Evolutionary conservation across 2,329 filamentous ascomycete species (phyloP), one percentile per base, ranked within the genome.

Genomic region (Colletotrichum sp.): DNA sequence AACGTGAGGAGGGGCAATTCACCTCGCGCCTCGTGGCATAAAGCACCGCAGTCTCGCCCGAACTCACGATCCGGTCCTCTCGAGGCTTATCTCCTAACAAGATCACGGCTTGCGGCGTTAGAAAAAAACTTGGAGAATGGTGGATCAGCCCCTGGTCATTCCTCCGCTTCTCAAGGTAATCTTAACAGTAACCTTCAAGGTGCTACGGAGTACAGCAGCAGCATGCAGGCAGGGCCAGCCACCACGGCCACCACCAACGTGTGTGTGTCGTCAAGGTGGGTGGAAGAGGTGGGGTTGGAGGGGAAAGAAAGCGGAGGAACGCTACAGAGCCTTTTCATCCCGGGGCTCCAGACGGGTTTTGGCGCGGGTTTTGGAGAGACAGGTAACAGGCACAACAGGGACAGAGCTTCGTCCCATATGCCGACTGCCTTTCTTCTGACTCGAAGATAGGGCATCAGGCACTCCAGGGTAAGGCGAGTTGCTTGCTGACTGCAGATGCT

Each of bases 181-280:
- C 56, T 56, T 58, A 56, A 56, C 8, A 18, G 64, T 58, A 70
- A 58, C 43, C 66, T 74, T 60, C 71, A 74, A 74, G 71, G 66
- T 74, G 43, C 43, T 61, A 55, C 28, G 65, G 30, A 34, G 71
- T 12, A 15, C 27, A 48, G 39, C 25, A 30, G 12, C 65, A 60
- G 66, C 48, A 68, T 58, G 58, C 66, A 71, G 27, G 32, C 66
- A 58, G 32, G 36, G 66, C 55, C 39, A 27, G 22, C 10, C 56
- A 48, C 18, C 27, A 58, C 39, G 5, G n/a, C 39, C 18, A 43
- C 36, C 36, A 39, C 36, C 71, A 34, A 55, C 27, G 36, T 22
- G 55, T 16, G 36, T 22, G 36, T 72, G 72, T 71, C 55, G 68
- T 72, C 61, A 60, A 61, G 62, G 67, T 70, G 56, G 67, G 58